Conservation (phyloP, 306 rosid species). For the Begonia loranthoides region DNA sequence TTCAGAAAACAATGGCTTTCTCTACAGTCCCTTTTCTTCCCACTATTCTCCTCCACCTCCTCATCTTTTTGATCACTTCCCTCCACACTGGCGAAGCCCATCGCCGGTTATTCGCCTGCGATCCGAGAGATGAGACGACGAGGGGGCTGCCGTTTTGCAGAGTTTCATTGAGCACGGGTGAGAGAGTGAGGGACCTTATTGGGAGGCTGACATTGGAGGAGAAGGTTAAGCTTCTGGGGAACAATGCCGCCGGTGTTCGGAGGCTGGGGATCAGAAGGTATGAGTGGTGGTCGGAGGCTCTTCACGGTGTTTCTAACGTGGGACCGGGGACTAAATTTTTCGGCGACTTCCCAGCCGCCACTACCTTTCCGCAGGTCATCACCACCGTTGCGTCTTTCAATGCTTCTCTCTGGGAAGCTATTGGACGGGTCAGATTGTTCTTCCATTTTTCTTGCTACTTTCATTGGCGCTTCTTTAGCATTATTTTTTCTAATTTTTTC, state of each 20-base stretch:
- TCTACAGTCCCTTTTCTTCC: background rate
- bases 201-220: slow-evolving; percentile 62
- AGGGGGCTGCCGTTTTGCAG: slow-evolving; percentile 37
- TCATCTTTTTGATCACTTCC: slow-evolving; percentile 2
- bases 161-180: slow-evolving; percentile 14
- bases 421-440: slow-evolving; percentile 60
- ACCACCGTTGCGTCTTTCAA: slow-evolving; percentile 93
- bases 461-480: background rate
- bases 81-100: slow-evolving; percentile 11
- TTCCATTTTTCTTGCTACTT: background rate
- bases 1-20: background rate
- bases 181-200: slow-evolving; percentile 62
- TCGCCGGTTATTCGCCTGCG: slow-evolving; percentile 60
- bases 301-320: slow-evolving; percentile 83
- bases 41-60: background rate
- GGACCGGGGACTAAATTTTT: slow-evolving; percentile 75
- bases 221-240: slow-evolving; percentile 52
- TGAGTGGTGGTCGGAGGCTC: slow-evolving; percentile 99
- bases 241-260: slow-evolving; percentile 57
- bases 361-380: slow-evolving; percentile 93
- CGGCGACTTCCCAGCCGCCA: slow-evolving; percentile 52
- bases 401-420: slow-evolving; percentile 69
- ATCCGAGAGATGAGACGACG: slow-evolving; percentile 28
- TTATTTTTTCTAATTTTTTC: background rate
- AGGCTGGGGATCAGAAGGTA: slow-evolving; percentile 65